Evolutionary conservation across 2,329 filamentous ascomycete species (phyloP).

Genomic region (Coleophoma cylindrospora): DNA sequence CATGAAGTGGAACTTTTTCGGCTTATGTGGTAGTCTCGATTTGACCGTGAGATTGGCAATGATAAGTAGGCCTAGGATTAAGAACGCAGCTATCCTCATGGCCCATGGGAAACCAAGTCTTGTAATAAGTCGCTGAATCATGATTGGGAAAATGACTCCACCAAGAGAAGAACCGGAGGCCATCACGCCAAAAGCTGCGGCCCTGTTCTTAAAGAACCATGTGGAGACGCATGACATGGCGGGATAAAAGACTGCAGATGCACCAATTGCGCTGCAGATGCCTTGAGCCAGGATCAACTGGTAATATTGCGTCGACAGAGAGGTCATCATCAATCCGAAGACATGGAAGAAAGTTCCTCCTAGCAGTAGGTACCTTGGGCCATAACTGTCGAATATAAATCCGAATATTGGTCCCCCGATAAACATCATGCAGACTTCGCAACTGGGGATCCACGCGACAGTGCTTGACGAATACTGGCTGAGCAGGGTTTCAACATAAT

Average conservation of each 20-base stretch:
- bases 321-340: constrained; percentile 60
- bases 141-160: constrained; percentile 56
- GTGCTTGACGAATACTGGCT: constrained; percentile 43
- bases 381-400: constrained; percentile 57
- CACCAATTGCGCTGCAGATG: constrained; percentile 37
- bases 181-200: constrained; percentile 42
- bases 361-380: constrained; percentile 47
- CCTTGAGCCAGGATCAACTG: constrained; percentile 46
- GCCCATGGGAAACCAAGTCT: constrained; percentile 50
- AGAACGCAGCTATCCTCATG: constrained; percentile 49
- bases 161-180: constrained; percentile 44
- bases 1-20: constrained; percentile 25
- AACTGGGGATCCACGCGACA: constrained; percentile 57
- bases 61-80: constrained; percentile 48
- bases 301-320: constrained; percentile 48
- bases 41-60: constrained; percentile 47
- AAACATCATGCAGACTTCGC: constrained; percentile 50
- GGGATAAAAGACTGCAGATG: constrained; percentile 40
- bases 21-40: constrained; percentile 40
- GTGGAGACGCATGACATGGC: constrained; percentile 35
- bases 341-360: constrained; percentile 50
- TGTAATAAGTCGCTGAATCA: constrained; percentile 49
- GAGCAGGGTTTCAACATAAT: constrained; percentile 47
- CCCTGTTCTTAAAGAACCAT: constrained; percentile 44
- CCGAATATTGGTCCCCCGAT: constrained; percentile 57